These are phyloP conservation scores for Tephrocybe rancida DNA, from an alignment of 768 basidiomycete species.

Conservation along the genomic window DNA sequence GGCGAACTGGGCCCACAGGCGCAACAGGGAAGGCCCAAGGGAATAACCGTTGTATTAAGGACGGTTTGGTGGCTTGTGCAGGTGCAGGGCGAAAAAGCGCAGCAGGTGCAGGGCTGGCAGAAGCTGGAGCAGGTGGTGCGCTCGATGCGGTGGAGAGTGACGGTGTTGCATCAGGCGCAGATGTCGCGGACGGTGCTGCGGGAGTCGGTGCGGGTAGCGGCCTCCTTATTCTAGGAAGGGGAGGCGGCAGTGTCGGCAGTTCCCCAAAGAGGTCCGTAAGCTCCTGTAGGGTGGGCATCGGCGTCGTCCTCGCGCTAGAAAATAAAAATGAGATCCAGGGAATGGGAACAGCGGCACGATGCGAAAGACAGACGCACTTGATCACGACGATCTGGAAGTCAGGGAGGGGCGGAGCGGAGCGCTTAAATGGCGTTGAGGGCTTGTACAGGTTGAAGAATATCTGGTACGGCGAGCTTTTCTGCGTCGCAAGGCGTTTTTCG, in stretches of 20 bases:
- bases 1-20: conserved; percentile 30
- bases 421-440: conserved; percentile 83
- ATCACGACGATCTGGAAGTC: conserved; percentile 89
- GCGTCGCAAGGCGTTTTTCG: conserved; percentile 17
- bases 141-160: neutral
- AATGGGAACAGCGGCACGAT: neutral
- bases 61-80: conserved; percentile 9
- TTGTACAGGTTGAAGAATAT: conserved; percentile 93
- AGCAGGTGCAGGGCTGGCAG: neutral
- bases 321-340: neutral
- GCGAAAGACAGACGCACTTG: conserved; percentile 50
- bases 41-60: conserved; percentile 29
- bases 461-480: conserved; percentile 59
- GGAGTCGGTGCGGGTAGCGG: conserved; percentile 16
- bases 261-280: conserved; percentile 70
- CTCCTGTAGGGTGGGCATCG: conserved; percentile 82
- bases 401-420: conserved; percentile 72
- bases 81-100: neutral
- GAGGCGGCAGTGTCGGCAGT: conserved; percentile 70
- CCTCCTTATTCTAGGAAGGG: conserved; percentile 48
- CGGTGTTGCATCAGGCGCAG: neutral
- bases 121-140: neutral
- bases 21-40: conserved; percentile 22
- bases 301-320: conserved; percentile 75
- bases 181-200: conserved; percentile 2